phyloP scores from a whole-genome alignment of 208 protist species.

The Leishmania gerbilli region DNA sequence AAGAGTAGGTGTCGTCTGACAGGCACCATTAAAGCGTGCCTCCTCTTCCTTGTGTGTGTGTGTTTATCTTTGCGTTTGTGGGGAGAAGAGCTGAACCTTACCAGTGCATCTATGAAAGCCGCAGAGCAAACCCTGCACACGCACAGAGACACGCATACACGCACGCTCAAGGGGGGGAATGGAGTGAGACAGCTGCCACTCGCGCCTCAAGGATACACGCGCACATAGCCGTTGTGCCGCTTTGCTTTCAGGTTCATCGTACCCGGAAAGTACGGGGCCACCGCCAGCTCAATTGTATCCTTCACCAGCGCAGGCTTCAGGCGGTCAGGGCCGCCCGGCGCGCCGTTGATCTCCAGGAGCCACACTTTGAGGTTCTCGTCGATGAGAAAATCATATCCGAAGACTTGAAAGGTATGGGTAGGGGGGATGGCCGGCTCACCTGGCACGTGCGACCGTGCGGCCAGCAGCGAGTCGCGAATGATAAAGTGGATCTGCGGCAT shows the following conservation, averaged over 20 bases:
- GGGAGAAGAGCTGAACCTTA: neutral
- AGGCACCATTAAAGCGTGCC: neutral
- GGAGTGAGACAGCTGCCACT: neutral
- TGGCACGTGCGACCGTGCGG: constrained; percentile 43
- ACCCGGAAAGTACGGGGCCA: constrained; percentile 59
- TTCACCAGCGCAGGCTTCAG: constrained; percentile 58
- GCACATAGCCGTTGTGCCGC: constrained; percentile 54
- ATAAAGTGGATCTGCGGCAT: constrained; percentile 81
- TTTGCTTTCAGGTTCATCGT: constrained; percentile 39
- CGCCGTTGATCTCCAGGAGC: constrained; percentile 91
- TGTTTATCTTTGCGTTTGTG: neutral
- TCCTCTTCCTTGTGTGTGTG: constrained; percentile 5
- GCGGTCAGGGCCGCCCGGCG: constrained; percentile 64
- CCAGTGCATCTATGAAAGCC: neutral
- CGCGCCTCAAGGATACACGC: constrained; percentile 40
- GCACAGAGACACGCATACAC: neutral
- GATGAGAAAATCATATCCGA: constrained; percentile 91
- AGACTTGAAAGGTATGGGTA: constrained; percentile 86
- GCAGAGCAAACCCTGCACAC: neutral
- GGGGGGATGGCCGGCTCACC: constrained; percentile 39
- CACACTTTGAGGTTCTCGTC: constrained; percentile 74
- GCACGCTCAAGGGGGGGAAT: neutral
- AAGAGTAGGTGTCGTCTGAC: neutral
- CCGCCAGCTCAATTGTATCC: constrained; percentile 76
- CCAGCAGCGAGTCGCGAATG: constrained; percentile 61